Conservation (phyloP, 2,329 filamentous ascomycete genomes). For the Arthrobotrys conoides region DNA sequence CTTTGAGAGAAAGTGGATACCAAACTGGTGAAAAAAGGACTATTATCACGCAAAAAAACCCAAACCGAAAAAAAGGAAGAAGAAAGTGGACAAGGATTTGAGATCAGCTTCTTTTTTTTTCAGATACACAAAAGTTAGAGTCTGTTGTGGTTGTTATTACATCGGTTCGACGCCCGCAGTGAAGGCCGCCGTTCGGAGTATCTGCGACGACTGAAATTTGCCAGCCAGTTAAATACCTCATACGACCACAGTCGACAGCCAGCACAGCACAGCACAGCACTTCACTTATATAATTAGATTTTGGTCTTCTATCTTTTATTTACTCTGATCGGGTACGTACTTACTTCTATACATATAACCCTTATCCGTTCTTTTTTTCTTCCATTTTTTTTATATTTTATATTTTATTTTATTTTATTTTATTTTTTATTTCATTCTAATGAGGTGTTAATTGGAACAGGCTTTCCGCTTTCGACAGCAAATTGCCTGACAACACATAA, state of each 20-base stretch:
- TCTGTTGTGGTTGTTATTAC: conserved; percentile 4
- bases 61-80: conserved; percentile 13
- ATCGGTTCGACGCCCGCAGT: conserved; percentile 57
- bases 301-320: background rate
- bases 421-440: background rate
- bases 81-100: conserved; percentile 13
- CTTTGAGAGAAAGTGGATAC: conserved; percentile 58
- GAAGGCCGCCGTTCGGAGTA: conserved; percentile 51
- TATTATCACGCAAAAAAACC: conserved; percentile 56
- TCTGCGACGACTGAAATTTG: conserved; percentile 22
- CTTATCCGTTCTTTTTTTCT: background rate
- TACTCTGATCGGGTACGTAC: background rate
- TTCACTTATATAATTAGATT: conserved; percentile 19
- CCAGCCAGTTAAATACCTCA: conserved; percentile 60
- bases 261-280: too few relatives aligned
- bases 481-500: conserved; percentile 61
- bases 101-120: background rate
- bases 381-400: background rate
- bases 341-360: background rate
- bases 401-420: background rate
- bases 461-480: conserved; percentile 31
- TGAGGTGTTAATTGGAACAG: conserved; percentile 18
- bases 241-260: conserved; percentile 15
- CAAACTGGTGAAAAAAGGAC: conserved; percentile 19
- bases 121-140: too few relatives aligned